phyloP scores from a whole-genome alignment of 1,284 basidiomycete species.

The Austropuccinia psidii region DNA sequence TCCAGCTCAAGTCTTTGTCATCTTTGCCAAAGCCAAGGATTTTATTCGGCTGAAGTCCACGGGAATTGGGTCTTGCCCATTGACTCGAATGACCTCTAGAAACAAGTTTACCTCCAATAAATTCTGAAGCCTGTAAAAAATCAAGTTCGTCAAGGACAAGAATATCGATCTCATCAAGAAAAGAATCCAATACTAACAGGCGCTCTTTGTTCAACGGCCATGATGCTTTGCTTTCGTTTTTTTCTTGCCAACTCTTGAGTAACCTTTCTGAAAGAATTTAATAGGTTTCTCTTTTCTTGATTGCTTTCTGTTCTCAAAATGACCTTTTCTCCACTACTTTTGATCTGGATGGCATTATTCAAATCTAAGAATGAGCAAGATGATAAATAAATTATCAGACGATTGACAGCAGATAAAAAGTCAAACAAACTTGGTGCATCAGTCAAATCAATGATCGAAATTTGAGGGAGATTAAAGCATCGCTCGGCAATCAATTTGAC shows the following conservation, averaged over 20 bases:
- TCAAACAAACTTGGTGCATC: conserved; percentile 58
- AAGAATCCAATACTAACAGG: conserved; percentile 49
- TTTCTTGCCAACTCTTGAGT: conserved; percentile 82
- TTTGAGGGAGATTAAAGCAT: conserved; percentile 85
- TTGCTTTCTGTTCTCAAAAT: conserved; percentile 77
- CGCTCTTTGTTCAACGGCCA: conserved; percentile 76
- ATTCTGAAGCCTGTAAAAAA: not conserved
- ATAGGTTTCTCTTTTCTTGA: conserved; percentile 75
- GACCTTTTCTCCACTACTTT: conserved; percentile 82
- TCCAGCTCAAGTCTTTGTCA: conserved; percentile 55
- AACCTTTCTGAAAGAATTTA: conserved; percentile 78
- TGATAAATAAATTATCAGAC: not conserved
- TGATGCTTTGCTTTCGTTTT: conserved; percentile 81
- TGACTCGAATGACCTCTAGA: not conserved
- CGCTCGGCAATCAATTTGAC: conserved; percentile 73
- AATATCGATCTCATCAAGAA: not conserved
- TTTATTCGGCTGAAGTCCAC: not conserved
- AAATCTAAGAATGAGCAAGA: conserved; percentile 53
- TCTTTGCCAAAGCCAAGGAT: conserved; percentile 39
- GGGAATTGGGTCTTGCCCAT: not conserved
- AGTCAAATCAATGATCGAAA: conserved; percentile 88
- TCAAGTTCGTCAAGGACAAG: not conserved
- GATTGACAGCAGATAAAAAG: not conserved
- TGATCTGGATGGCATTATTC: conserved; percentile 92
- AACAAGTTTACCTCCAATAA: not conserved